These are phyloP conservation scores for Alloascoidea hylecoeti DNA, from an alignment of 805 yeast species.

Conservation along the genomic window DNA sequence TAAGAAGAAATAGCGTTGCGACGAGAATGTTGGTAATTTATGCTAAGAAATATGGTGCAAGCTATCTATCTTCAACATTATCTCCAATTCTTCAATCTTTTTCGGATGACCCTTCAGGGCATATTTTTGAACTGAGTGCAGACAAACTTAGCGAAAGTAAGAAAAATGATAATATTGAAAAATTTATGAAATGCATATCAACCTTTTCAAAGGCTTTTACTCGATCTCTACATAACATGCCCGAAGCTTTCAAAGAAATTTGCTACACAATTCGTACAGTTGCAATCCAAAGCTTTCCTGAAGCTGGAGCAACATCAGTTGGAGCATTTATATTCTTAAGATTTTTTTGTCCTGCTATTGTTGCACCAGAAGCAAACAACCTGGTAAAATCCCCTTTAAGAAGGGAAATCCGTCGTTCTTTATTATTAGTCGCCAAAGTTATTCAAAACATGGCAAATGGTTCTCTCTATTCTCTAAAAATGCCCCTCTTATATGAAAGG, in stretches of 20 bases:
- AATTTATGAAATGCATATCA: not conserved
- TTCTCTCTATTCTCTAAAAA: conserved; percentile 14
- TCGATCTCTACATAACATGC: conserved; percentile 22
- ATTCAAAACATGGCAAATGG: conserved; percentile 73
- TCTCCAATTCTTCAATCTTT: conserved; percentile 43
- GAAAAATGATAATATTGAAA: not conserved
- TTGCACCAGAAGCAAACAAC: conserved; percentile 59
- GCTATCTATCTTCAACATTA: conserved; percentile 38
- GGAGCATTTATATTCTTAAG: conserved; percentile 81
- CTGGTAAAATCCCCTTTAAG: conserved; percentile 20
- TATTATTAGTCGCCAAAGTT: conserved; percentile 69
- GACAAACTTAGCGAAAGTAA: conserved; percentile 35
- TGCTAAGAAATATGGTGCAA: conserved; percentile 52
- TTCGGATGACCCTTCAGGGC: conserved; percentile 28
- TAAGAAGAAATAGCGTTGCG: conserved; percentile 72
- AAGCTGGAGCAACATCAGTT: conserved; percentile 38
- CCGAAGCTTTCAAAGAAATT: conserved; percentile 45
- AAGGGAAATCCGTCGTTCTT: conserved; percentile 38
- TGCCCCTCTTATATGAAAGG: not conserved
- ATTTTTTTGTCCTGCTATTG: conserved; percentile 78
- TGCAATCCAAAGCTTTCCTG: conserved; percentile 43
- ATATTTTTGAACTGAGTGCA: conserved; percentile 34
- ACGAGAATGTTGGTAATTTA: conserved; percentile 62
- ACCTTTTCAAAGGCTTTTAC: not conserved
- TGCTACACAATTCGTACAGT: conserved; percentile 46